Percentiles rank a stretch among this genome's conserved stretches.
Conservation (phyloP, 352 stramenopile species). For the Achlya hypogyna region DNA sequence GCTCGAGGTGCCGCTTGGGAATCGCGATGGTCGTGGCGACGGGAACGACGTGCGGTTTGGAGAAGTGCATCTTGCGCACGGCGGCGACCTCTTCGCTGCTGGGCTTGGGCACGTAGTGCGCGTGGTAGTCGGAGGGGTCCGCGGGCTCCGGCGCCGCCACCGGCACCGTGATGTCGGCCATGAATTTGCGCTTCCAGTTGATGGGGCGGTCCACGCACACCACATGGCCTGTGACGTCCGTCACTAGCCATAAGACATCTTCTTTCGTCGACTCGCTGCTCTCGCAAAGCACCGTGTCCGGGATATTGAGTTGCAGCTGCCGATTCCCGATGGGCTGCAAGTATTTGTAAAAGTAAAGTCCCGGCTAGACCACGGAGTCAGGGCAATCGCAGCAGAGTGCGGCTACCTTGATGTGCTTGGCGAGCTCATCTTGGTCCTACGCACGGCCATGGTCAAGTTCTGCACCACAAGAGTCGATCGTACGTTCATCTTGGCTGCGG, state of each 20-base stretch:
- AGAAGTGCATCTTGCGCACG: slow-evolving; percentile 45
- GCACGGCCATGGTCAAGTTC: neutral
- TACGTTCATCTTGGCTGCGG: neutral
- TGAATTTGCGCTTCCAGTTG: slow-evolving; percentile 45
- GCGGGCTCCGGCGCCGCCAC: neutral
- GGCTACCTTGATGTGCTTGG: slow-evolving; percentile 13
- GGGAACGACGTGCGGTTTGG: slow-evolving; percentile 28
- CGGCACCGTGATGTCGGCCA: slow-evolving; percentile 32
- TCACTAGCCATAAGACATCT: slow-evolving; percentile 47
- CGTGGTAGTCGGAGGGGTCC: slow-evolving; percentile 4
- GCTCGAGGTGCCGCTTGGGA: slow-evolving; percentile 43
- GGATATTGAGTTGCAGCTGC: slow-evolving; percentile 47
- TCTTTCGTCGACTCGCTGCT: slow-evolving; percentile 35
- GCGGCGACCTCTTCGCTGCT: slow-evolving; percentile 37
- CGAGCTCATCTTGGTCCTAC: neutral
- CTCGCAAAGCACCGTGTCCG: slow-evolving; percentile 54
- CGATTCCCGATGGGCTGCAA: slow-evolving; percentile 49
- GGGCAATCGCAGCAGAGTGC: neutral
- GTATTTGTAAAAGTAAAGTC: slow-evolving; percentile 80
- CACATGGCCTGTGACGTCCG: slow-evolving; percentile 37
- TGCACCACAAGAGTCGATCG: neutral
- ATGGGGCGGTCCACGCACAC: slow-evolving; percentile 37
- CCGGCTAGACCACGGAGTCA: slow-evolving; percentile 26
- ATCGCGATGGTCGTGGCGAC: slow-evolving; percentile 52
- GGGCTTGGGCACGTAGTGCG: neutral